Evolutionary conservation across 139 green algal genomes (phyloP).

Genomic region (Spirogloea muscicola): DNA sequence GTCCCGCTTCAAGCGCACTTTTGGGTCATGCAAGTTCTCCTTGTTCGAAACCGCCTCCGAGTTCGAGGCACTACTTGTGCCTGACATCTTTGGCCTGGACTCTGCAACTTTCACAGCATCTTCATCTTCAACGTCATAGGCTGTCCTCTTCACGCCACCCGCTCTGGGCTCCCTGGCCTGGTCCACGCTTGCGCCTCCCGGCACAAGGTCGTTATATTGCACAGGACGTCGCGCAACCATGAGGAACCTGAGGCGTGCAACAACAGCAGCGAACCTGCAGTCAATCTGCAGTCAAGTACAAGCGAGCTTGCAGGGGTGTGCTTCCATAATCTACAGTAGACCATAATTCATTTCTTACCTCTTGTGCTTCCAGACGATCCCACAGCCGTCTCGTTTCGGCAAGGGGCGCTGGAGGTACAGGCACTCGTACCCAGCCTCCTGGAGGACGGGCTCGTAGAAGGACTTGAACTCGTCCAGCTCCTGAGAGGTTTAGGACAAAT

Average conservation of each 20-base stretch:
- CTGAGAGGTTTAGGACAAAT: background rate
- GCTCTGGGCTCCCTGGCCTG: background rate
- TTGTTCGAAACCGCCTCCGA: too few species aligned
- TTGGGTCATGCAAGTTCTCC: background rate
- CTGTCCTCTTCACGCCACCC: background rate
- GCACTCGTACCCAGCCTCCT: background rate
- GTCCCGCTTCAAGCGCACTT: conserved; percentile 23
- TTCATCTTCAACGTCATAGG: background rate
- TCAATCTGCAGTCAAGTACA: background rate
- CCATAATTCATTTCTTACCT: conserved; percentile 6
- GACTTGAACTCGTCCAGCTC: conserved; percentile 34
- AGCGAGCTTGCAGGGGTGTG: background rate
- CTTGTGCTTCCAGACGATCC: conserved; percentile 16
- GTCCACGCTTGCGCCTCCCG: background rate
- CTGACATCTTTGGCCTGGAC: too few species aligned
- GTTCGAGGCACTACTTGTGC: too few species aligned
- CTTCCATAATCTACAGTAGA: background rate
- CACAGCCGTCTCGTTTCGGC: conserved; percentile 25
- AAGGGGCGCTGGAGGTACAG: conserved; percentile 30
- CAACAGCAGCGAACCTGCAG: background rate
- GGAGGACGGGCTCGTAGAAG: conserved; percentile 14
- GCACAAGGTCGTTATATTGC: conserved; percentile 23
- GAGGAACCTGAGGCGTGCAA: background rate
- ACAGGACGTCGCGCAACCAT: background rate
- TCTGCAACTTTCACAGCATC: too few species aligned